phyloP scores from a whole-genome alignment of 2,329 filamentous ascomycete genomes.

The Pestalotiopsis sp. region DNA sequence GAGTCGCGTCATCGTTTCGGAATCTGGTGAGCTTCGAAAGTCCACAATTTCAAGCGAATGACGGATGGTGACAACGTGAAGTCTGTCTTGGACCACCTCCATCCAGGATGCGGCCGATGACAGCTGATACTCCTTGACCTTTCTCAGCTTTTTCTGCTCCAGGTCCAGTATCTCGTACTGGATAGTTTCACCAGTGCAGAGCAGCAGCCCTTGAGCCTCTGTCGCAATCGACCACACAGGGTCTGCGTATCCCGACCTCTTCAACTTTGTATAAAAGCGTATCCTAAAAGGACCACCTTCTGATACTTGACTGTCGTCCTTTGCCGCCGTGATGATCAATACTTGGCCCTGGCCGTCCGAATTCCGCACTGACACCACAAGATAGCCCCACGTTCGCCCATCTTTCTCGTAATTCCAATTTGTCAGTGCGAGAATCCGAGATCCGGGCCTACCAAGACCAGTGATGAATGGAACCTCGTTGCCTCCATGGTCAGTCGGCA shows the following conservation, averaged over 20 bases:
- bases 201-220: constrained; percentile 58
- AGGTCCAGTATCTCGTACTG: constrained; percentile 59
- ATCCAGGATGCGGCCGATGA: constrained; percentile 57
- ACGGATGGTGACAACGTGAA: constrained; percentile 53
- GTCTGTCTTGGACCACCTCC: constrained; percentile 47
- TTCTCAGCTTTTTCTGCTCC: constrained; percentile 52
- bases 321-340: constrained; percentile 56
- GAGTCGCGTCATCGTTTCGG: constrained; percentile 39
- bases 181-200: constrained; percentile 56
- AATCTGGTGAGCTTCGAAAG: constrained; percentile 42
- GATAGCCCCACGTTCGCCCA: constrained; percentile 61
- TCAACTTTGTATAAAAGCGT: constrained; percentile 58
- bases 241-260: constrained; percentile 42
- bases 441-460: constrained; percentile 58
- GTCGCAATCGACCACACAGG: constrained; percentile 61
- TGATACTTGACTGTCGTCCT: constrained; percentile 19
- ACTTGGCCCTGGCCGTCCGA: constrained; percentile 49
- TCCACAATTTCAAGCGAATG: constrained; percentile 62
- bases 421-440: constrained; percentile 61
- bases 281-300: constrained; percentile 38
- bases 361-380: constrained; percentile 59
- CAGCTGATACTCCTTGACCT: constrained; percentile 49
- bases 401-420: constrained; percentile 67
- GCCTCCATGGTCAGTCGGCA: constrained; percentile 41
- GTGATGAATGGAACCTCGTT: constrained; percentile 50